Evolutionary conservation across 2,329 filamentous ascomycete species (phyloP).

Genomic region (Hymenoscyphus occultus): DNA sequence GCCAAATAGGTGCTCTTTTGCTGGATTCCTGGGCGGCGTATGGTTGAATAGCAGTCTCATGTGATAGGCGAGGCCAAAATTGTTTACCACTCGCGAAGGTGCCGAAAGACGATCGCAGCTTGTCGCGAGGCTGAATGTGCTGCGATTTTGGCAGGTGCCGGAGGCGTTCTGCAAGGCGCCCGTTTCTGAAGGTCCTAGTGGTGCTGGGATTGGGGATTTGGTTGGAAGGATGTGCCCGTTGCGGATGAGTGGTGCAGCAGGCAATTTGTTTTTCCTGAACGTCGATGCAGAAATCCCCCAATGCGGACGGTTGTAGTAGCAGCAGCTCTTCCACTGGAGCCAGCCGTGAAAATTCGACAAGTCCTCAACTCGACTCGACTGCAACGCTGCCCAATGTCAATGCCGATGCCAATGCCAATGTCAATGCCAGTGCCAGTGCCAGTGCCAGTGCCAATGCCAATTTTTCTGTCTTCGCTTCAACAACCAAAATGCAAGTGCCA

Average conservation of each 20-base stretch:
- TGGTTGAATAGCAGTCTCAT: background rate
- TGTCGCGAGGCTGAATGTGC: conserved; percentile 14
- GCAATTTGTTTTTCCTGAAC: conserved; percentile 13
- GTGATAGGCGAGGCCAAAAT: conserved; percentile 1
- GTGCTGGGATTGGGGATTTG: conserved; percentile 6
- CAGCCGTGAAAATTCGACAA: conserved; percentile 30
- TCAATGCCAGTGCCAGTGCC: background rate
- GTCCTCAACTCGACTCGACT: conserved; percentile 8
- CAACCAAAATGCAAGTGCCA: background rate
- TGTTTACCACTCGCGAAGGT: background rate
- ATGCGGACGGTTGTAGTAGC: conserved; percentile 10
- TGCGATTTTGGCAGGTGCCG: background rate
- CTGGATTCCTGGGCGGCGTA: background rate
- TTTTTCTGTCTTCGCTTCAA: background rate
- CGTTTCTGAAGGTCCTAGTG: background rate
- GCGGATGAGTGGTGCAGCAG: conserved; percentile 9
- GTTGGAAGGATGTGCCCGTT: conserved; percentile 8
- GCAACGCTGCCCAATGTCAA: conserved; percentile 11
- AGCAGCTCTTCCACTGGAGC: conserved; percentile 30
- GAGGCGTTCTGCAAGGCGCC: background rate
- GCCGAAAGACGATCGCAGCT: background rate
- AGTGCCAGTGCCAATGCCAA: background rate
- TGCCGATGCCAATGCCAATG: background rate
- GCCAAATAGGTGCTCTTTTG: background rate
- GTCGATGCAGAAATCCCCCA: conserved; percentile 20